Percentiles rank a stretch among this genome's conserved stretches.
Evolutionary conservation across 2,329 filamentous ascomycete species (phyloP).

Genomic region (Pseudogymnoascus sp.): DNA sequence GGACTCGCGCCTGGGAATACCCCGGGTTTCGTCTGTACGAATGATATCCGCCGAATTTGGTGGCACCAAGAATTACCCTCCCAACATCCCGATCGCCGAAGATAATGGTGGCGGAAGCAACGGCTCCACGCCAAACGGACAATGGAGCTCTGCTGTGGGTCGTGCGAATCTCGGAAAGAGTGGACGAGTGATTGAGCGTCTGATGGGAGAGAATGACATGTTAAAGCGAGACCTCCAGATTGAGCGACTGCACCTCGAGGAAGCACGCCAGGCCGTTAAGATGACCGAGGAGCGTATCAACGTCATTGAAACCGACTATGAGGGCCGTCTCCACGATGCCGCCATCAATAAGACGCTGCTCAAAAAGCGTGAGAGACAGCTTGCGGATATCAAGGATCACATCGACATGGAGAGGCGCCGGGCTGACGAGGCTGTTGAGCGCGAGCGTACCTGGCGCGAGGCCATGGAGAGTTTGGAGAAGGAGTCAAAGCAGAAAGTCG

Average conservation of each 20-base stretch:
- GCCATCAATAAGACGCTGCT: conserved; percentile 64
- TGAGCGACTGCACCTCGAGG: conserved; percentile 57
- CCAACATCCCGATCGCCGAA: conserved; percentile 17
- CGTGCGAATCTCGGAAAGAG: conserved; percentile 66
- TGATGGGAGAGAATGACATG: conserved; percentile 73
- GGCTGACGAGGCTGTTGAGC: conserved; percentile 48
- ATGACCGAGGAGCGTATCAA: conserved; percentile 66
- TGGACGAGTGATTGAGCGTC: conserved; percentile 69
- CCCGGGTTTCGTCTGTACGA: conserved; percentile 16
- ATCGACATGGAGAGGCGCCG: conserved; percentile 58
- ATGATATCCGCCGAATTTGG: conserved; percentile 27
- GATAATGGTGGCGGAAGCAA: conserved; percentile 10
- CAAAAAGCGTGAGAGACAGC: conserved; percentile 64
- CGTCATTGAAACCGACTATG: conserved; percentile 58
- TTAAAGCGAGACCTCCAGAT: conserved; percentile 65
- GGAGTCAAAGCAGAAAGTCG: conserved; percentile 54
- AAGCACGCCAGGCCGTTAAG: conserved; percentile 59
- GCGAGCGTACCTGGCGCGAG: conserved; percentile 53
- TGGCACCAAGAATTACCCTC: conserved; percentile 18
- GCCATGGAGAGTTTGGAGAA: conserved; percentile 54
- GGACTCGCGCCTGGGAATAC: not conserved
- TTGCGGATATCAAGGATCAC: conserved; percentile 57
- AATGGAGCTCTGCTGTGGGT: conserved; percentile 60
- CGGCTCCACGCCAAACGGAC: conserved; percentile 11
- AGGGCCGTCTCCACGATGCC: conserved; percentile 59